These are phyloP conservation scores for Prunus kanzakura DNA, from an alignment of 306 rosid genomes.

Conservation along the genomic window DNA sequence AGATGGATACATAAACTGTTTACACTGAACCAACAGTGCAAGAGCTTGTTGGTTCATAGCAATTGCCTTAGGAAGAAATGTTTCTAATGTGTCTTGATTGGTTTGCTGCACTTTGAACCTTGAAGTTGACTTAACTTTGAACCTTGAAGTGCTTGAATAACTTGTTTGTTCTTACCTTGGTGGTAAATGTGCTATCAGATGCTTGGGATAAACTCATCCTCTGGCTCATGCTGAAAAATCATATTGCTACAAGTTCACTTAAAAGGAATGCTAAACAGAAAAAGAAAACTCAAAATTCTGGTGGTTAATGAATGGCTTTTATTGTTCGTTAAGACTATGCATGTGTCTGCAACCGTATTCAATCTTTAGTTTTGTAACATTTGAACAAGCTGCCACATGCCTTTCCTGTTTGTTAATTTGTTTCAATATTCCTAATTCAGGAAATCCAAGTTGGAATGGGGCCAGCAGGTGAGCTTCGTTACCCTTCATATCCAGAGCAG, in stretches of 20 bases:
- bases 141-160: not conserved
- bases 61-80: no score
- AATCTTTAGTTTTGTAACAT: not conserved
- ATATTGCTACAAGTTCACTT: not conserved
- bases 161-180: not conserved
- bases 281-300: not conserved
- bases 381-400: not conserved
- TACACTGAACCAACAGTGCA: not conserved
- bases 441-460: constrained; percentile 99
- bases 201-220: no score
- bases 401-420: constrained; percentile 4
- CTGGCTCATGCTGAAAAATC: not conserved
- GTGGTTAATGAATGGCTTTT: not conserved
- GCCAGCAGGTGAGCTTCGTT: constrained; percentile 97
- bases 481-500: constrained; percentile 94
- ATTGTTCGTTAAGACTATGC: not conserved
- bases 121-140: not conserved
- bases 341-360: not conserved
- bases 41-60: not conserved
- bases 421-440: constrained; percentile 30
- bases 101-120: not conserved
- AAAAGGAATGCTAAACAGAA: not conserved
- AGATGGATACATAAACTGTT: not conserved
- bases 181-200: not conserved
- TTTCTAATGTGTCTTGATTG: not conserved